Evolutionary conservation across 176 grass and related monocot genomes (phyloP).

Genomic region (Hyparrhenia diplandra): DNA sequence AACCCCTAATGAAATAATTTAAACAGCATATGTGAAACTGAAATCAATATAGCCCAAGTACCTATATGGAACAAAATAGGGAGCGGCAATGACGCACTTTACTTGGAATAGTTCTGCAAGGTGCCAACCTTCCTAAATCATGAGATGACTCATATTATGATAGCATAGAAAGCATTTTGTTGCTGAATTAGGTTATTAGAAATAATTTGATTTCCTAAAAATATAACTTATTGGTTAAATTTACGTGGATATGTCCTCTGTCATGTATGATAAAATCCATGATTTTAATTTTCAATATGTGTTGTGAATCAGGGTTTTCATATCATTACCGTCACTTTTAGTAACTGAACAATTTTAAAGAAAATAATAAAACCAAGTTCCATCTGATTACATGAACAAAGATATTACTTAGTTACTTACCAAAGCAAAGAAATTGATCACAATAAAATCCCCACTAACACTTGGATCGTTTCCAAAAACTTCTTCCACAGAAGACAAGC

Average conservation of each 20-base stretch:
- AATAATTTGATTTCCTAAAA: background rate
- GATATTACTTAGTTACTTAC: slow-evolving; percentile 25
- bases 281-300: background rate
- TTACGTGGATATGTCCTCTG: background rate
- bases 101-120: slow-evolving; percentile 88
- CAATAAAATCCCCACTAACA: slow-evolving; percentile 54
- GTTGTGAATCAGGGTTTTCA: background rate
- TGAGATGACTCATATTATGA: slow-evolving; percentile 22
- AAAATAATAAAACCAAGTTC: background rate
- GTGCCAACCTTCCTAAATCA: slow-evolving; percentile 92
- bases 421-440: slow-evolving; percentile 90
- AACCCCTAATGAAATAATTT: background rate
- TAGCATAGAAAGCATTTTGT: background rate
- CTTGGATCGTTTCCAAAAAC: slow-evolving; percentile 60
- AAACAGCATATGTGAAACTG: background rate
- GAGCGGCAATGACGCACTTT: slow-evolving; percentile 69
- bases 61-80: slow-evolving; percentile 94
- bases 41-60: slow-evolving; percentile 31
- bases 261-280: background rate
- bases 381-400: background rate
- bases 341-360: background rate
- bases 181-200: background rate
- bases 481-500: slow-evolving; percentile 59
- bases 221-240: background rate
- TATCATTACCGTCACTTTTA: background rate